A percentile compares a stretch with the other conserved stretches of the same genome.
phyloP scores from a whole-genome alignment of 441 rosid genomes.

The Erysimum cheiri region DNA sequence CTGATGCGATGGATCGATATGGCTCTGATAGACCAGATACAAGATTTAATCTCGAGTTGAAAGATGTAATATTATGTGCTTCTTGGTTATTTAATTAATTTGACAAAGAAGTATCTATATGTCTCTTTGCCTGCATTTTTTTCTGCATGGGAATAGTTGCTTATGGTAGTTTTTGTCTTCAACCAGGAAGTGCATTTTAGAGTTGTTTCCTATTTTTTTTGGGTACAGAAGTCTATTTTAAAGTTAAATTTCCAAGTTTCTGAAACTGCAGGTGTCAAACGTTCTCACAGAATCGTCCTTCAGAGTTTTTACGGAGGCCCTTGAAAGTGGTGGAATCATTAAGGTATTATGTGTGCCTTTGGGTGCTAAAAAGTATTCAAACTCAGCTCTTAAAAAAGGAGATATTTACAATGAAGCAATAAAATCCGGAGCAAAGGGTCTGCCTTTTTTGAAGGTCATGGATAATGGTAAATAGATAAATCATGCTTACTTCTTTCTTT shows the following conservation, averaged over 20 bases:
- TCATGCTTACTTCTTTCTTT: conserved; percentile 13
- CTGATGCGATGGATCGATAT: conserved; percentile 84
- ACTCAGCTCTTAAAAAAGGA: conserved; percentile 91
- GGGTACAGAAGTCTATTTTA: background rate
- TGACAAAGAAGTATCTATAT: conserved; percentile 3
- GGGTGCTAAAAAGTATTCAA: conserved; percentile 79
- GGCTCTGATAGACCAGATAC: conserved; percentile 97
- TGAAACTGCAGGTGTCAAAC: conserved; percentile 79
- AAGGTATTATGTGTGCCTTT: conserved; percentile 82
- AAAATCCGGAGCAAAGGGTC: conserved; percentile 93
- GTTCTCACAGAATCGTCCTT: conserved; percentile 67
- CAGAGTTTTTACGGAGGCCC: conserved; percentile 74
- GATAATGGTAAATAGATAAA: conserved; percentile 68
- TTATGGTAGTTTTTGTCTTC: background rate
- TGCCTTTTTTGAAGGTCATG: conserved; percentile 87
- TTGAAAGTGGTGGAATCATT: conserved; percentile 75
- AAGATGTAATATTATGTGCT: conserved; percentile 65
- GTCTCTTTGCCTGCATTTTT: conserved; percentile 26
- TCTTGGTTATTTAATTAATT: conserved; percentile 15
- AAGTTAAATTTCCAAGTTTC: conserved; percentile 7
- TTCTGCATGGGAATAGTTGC: background rate
- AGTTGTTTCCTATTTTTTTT: background rate
- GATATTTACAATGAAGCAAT: conserved; percentile 77
- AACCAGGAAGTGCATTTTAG: conserved; percentile 4
- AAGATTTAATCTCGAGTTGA: conserved; percentile 90